Base-by-base conservation (phyloP, 2,329 filamentous ascomycete genomes). In the Ascochyta fabae region DNA sequence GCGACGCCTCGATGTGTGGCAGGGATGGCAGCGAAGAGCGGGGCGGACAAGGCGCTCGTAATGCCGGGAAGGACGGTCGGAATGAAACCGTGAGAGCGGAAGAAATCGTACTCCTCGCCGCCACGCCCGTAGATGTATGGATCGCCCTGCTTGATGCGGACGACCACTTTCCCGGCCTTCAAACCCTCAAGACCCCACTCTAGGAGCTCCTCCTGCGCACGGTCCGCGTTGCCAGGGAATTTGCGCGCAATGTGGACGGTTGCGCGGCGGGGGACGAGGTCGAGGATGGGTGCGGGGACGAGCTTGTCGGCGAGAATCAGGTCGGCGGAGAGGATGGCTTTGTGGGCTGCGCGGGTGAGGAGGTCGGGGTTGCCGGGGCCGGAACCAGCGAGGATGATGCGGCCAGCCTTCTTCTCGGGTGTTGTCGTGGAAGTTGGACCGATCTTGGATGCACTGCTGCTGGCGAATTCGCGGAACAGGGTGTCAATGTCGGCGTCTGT, bases 61-160 rank as follows among this genome's bases (percentile, higher is more conserved):
- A 99, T 89, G 1, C 95, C 95, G 0, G 95, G 95, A 2, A 99
- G 80, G 0, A 99, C 93, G 0, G 84, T 78, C 10, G 87, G 85
- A 5, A 82, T 83, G 54, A 88, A 88, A 1, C 92, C 92, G 43
- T 89, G 83, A 3, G 79, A 78, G 2, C 87, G 81, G 81, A 99
- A 97, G 73, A 90, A 96, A 27, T 86, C 85, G 35, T 92, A 91
- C 75, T 99, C 95, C 74, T 99, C 95, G 31, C 92, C 95, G 52
- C 95, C 95, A 35, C 95, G 88, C 35, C 95, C 95, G 76, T 98
- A 99, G 35, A 99, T 86, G 76, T 96, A 99, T 0, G 95, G 95
- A 69, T 99, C 95, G 41, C 95, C 95, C 74, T 99, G 95, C 79
- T 99, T 99, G 40, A 99, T 81, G 3, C 95, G 85, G 31, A 99